phyloP scores from a whole-genome alignment of 2,329 filamentous ascomycete genomes.

The Aureobasidium melanogenum region DNA sequence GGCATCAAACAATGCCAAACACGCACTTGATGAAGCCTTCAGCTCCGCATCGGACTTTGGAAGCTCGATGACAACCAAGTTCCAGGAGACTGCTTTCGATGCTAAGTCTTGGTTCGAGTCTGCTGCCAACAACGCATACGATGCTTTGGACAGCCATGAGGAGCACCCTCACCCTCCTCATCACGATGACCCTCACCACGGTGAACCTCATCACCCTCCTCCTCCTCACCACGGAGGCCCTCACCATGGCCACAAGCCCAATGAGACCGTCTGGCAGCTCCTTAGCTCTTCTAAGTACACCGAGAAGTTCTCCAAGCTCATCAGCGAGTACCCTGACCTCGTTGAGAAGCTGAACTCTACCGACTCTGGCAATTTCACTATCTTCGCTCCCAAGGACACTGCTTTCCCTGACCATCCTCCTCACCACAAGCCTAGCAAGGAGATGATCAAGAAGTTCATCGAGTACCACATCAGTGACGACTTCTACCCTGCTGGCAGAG shows the following conservation, averaged over 20 bases:
- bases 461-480: constrained; percentile 67
- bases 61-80: constrained; percentile 31
- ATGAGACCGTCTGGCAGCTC: constrained; percentile 70
- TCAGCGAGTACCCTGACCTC: constrained; percentile 63
- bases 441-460: constrained; percentile 59
- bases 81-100: constrained; percentile 37
- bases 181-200: constrained; percentile 23
- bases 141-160: constrained; percentile 22
- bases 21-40: constrained; percentile 36
- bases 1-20: constrained; percentile 23
- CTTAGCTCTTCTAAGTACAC: constrained; percentile 70
- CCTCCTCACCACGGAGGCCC: constrained; percentile 24
- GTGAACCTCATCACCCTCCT: constrained; percentile 20
- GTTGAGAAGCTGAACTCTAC: constrained; percentile 68
- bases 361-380: constrained; percentile 57
- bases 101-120: constrained; percentile 38
- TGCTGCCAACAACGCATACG: constrained; percentile 26
- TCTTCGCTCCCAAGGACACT: constrained; percentile 70
- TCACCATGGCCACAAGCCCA: constrained; percentile 40
- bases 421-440: constrained; percentile 54
- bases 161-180: constrained; percentile 22
- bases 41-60: constrained; percentile 30
- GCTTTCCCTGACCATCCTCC: constrained; percentile 56
- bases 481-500: constrained; percentile 54
- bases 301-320: constrained; percentile 64